A percentile compares a stretch with the other conserved stretches of the same genome.
phyloP scores from a whole-genome alignment of 345 rosid genomes.

The Dimocarpus longan region DNA sequence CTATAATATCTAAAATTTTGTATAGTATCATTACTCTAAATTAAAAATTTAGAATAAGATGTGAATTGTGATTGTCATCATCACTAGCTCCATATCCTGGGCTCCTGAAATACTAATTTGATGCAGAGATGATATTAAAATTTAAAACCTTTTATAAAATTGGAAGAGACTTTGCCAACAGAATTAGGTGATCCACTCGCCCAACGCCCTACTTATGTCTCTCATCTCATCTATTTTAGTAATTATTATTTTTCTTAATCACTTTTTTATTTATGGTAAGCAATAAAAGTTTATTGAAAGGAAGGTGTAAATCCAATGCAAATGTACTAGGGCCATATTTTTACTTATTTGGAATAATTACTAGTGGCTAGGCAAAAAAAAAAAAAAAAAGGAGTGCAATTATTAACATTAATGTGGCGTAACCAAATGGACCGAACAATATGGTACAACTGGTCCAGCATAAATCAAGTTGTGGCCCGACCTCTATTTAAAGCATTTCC shows the following conservation, averaged over 20 bases:
- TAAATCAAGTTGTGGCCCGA: constrained; percentile 23
- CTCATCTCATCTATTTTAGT: background rate
- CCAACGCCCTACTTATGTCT: background rate
- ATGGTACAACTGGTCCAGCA: background rate
- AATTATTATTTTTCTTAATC: no score
- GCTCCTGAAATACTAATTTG: no score
- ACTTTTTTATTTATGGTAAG: background rate
- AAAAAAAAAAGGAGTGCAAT: background rate
- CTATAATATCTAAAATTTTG: no score
- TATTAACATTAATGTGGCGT: constrained; percentile 14
- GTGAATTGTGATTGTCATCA: no score
- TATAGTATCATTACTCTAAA: no score
- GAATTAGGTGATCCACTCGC: no score
- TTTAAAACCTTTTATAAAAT: no score
- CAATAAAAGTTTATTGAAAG: background rate
- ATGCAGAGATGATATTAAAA: no score
- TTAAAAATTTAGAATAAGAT: no score
- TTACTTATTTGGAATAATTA: background rate
- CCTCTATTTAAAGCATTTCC: constrained; percentile 18
- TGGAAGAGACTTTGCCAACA: no score
- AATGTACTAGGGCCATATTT: background rate
- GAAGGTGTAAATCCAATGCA: background rate
- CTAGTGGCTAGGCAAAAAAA: background rate
- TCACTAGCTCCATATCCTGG: no score
- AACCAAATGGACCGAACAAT: background rate